A percentile compares a stretch with the other conserved stretches of the same genome.
Evolutionary conservation across 805 yeast genomes (phyloP).

Genomic region (Cyberlindnera suaveolens): DNA sequence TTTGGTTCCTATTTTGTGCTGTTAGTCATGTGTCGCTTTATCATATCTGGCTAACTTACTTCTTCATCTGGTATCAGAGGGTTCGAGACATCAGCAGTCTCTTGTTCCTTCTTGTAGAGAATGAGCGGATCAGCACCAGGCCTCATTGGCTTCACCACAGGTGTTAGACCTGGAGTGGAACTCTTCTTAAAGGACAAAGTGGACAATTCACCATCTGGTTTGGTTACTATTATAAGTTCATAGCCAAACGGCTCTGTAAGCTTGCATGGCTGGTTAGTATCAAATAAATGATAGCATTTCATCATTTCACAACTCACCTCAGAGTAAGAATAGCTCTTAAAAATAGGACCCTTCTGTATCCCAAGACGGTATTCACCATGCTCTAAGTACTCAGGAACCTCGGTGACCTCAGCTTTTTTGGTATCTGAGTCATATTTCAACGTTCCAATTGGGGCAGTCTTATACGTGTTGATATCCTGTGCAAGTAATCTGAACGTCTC

Average conservation of each 20-base stretch:
- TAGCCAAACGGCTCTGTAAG: slow-evolving; percentile 12
- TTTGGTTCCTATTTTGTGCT: slow-evolving; percentile 18
- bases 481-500: slow-evolving; percentile 5
- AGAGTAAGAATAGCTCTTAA: slow-evolving; percentile 14
- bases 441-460: slow-evolving; percentile 4
- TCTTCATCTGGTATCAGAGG: too few species aligned
- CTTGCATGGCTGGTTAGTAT: background rate
- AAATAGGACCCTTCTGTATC: slow-evolving; percentile 10
- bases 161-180: slow-evolving; percentile 7
- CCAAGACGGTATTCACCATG: slow-evolving; percentile 21
- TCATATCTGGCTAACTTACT: too few species aligned
- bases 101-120: background rate
- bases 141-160: slow-evolving; percentile 7
- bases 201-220: slow-evolving; percentile 17
- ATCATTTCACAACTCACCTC: slow-evolving; percentile 5
- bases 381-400: background rate
- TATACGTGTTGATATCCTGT: slow-evolving; percentile 5
- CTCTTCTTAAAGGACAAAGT: slow-evolving; percentile 10
- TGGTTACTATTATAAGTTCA: slow-evolving; percentile 11
- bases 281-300: background rate
- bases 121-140: slow-evolving; percentile 11
- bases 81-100: too few species aligned
- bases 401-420: background rate
- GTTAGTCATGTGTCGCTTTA: slow-evolving; percentile 1
- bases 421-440: slow-evolving; percentile 4